A percentile compares a stretch with the other conserved stretches of the same genome.
phyloP scores from a whole-genome alignment of 2,329 filamentous ascomycete species.

The Aspergillus luchuensis region DNA sequence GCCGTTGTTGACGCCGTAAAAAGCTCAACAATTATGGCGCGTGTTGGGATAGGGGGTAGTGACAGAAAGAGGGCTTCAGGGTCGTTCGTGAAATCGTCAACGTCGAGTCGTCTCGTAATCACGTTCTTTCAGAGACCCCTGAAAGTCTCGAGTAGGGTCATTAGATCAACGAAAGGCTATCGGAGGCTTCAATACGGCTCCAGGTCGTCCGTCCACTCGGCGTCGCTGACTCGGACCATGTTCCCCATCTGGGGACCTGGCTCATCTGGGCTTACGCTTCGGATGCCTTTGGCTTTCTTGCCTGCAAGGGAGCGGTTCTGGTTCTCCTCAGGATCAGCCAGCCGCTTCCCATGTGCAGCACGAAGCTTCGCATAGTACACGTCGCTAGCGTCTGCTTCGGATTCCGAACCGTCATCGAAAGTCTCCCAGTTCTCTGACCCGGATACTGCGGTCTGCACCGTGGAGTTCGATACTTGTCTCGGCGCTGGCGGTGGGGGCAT shows the following conservation, averaged over 20 bases:
- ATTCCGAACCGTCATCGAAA: conserved; percentile 80
- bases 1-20: conserved; percentile 8
- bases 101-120: conserved; percentile 23
- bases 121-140: conserved; percentile 23
- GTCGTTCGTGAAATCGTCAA: conserved; percentile 33
- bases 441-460: conserved; percentile 65
- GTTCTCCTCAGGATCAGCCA: conserved; percentile 44
- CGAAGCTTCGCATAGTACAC: conserved; percentile 78
- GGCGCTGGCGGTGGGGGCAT: conserved; percentile 45
- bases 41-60: neutral
- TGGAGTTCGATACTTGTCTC: conserved; percentile 72
- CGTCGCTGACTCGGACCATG: conserved; percentile 52
- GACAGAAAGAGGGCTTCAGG: conserved; percentile 17
- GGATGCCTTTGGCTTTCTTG: conserved; percentile 51
- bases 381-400: conserved; percentile 72
- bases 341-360: conserved; percentile 67
- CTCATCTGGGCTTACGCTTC: conserved; percentile 48
- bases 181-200: conserved; percentile 41
- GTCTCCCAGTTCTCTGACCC: conserved; percentile 98
- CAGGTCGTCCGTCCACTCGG: conserved; percentile 57
- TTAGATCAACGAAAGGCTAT: neutral
- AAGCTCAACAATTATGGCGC: conserved; percentile 12
- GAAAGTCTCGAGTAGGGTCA: conserved; percentile 12
- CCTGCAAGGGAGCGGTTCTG: conserved; percentile 34
- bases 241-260: conserved; percentile 45